Conservation (phyloP, 2,329 filamentous ascomycete genomes). For the Epichloe amarillans region DNA sequence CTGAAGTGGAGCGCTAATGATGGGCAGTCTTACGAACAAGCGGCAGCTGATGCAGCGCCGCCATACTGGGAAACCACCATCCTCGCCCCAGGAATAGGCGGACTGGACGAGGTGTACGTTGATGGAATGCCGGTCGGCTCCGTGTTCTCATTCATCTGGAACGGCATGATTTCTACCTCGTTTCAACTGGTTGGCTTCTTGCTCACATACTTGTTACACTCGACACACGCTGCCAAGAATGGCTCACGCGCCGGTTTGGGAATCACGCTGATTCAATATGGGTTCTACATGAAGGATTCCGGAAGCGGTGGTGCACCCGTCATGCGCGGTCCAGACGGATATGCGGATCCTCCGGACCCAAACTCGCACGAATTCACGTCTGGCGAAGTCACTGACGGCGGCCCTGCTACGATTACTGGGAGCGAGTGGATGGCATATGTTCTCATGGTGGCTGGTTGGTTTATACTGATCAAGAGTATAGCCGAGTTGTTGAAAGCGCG, state of each 20-base stretch:
- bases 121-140: conserved; percentile 89
- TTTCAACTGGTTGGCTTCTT: conserved; percentile 97
- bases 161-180: conserved; percentile 92
- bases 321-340: conserved; percentile 41
- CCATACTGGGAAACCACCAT: conserved; percentile 99
- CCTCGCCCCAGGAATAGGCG: conserved; percentile 76
- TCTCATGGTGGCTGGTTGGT: conserved; percentile 97
- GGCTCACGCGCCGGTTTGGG: conserved; percentile 88
- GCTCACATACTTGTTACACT: conserved; percentile 94
- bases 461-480: conserved; percentile 86
- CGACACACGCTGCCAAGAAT: conserved; percentile 95
- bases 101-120: conserved; percentile 90
- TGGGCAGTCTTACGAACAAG: conserved; percentile 86
- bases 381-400: conserved; percentile 42
- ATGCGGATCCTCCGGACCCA: conserved; percentile 66
- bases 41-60: conserved; percentile 85
- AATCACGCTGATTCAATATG: conserved; percentile 90
- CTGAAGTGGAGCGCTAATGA: conserved; percentile 19
- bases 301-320: conserved; percentile 28
- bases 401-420: conserved; percentile 47
- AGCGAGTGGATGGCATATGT: conserved; percentile 85
- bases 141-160: conserved; percentile 80
- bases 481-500: conserved; percentile 81
- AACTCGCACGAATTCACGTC: conserved; percentile 85
- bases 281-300: conserved; percentile 79